phyloP scores from a whole-genome alignment of 768 basidiomycete genomes.

The Cubamyces sp. region DNA sequence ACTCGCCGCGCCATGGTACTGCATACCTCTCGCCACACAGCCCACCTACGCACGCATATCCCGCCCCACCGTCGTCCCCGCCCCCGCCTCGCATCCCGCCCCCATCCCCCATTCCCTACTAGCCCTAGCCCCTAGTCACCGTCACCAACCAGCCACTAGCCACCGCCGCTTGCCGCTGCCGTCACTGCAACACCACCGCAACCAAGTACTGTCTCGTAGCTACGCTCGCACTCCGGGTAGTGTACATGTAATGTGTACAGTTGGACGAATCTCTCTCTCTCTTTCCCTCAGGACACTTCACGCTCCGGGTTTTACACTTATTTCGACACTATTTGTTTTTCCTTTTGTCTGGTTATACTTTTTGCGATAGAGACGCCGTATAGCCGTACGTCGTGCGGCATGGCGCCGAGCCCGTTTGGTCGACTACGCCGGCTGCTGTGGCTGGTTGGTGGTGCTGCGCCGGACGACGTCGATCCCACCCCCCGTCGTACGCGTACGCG shows the following conservation, averaged over 20 bases:
- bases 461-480: no score
- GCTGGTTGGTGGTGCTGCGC: no score
- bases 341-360: neutral
- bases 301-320: neutral
- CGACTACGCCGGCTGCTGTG: no score
- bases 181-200: neutral
- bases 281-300: slow-evolving; percentile 16
- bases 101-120: neutral
- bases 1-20: neutral
- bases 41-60: no score
- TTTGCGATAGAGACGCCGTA: neutral
- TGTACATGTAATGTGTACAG: slow-evolving; percentile 24
- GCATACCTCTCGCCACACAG: neutral
- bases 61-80: neutral
- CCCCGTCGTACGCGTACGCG: no score
- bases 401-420: no score
- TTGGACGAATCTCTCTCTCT: neutral
- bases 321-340: no score
- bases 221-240: slow-evolving; percentile 15
- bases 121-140: neutral
- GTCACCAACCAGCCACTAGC: neutral
- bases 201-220: neutral
- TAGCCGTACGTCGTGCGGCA: no score
- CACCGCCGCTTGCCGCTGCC: neutral
- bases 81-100: neutral